phyloP scores from a whole-genome alignment of 1,139 yeast species.

The Debaryomyces subglobosus region DNA sequence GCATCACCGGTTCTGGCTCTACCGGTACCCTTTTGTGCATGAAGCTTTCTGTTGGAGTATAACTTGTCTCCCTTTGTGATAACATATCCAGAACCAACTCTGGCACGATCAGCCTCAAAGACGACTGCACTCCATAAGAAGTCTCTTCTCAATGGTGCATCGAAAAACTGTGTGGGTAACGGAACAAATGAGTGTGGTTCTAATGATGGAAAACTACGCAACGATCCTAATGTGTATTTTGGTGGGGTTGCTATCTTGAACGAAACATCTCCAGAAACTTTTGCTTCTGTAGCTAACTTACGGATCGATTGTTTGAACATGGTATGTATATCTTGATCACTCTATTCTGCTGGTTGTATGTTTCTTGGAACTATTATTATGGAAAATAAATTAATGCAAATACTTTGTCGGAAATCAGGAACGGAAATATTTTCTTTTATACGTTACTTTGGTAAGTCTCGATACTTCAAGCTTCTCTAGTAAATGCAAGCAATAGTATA shows the following conservation, averaged over 20 bases:
- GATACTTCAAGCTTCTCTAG: background rate
- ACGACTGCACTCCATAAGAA: conserved; percentile 92
- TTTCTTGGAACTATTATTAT: background rate
- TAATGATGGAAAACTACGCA: conserved; percentile 84
- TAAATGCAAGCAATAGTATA: background rate
- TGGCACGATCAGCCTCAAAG: conserved; percentile 83
- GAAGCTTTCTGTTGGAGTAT: conserved; percentile 78
- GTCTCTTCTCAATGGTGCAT: conserved; percentile 84
- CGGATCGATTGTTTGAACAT: conserved; percentile 30
- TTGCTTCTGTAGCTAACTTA: conserved; percentile 35
- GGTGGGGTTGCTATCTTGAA: conserved; percentile 56
- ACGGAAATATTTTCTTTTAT: background rate
- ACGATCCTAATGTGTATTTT: conserved; percentile 74
- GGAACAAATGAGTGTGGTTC: conserved; percentile 83
- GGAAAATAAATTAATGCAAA: background rate
- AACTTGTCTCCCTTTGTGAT: conserved; percentile 87
- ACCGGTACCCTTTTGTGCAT: conserved; percentile 94
- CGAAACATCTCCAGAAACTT: conserved; percentile 11
- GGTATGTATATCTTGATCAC: background rate
- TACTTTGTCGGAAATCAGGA: background rate
- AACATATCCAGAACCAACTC: conserved; percentile 89
- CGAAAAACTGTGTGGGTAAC: conserved; percentile 67
- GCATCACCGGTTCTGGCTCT: conserved; percentile 96
- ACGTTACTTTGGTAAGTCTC: background rate
- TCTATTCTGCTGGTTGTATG: background rate